Conservation (phyloP, 2,329 filamentous ascomycete genomes). For the Pezicula carpinea region DNA sequence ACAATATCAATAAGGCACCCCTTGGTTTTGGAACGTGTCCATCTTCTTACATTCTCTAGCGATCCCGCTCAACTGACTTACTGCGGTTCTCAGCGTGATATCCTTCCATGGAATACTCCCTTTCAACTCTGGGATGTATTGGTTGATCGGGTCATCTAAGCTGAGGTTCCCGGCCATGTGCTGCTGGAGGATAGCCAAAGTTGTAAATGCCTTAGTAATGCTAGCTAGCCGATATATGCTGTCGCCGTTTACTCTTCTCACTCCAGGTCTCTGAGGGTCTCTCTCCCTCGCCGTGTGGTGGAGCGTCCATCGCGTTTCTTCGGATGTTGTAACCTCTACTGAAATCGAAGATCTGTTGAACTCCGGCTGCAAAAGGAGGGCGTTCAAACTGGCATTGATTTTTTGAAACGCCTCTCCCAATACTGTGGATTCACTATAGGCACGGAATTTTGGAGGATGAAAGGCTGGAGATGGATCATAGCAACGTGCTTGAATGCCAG, state of each 20-base stretch:
- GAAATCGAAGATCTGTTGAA: not conserved
- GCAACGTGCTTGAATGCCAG: constrained; percentile 1
- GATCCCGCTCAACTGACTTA: constrained; percentile 24
- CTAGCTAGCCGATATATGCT: constrained; percentile 8
- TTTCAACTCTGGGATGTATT: constrained; percentile 16
- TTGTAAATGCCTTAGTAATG: constrained; percentile 16
- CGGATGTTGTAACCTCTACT: constrained; percentile 2
- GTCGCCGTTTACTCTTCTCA: not conserved
- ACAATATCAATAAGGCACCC: not conserved
- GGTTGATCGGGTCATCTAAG: constrained; percentile 22
- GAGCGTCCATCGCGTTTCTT: constrained; percentile 1
- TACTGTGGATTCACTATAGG: not conserved
- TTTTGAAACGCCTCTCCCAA: not conserved
- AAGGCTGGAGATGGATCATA: constrained; percentile 3
- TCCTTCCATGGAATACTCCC: constrained; percentile 19
- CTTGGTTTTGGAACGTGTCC: not conserved
- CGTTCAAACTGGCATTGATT: not conserved
- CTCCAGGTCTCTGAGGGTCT: not conserved
- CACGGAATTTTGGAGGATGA: not conserved
- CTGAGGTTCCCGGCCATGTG: constrained; percentile 22
- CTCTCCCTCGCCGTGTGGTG: constrained; percentile 5
- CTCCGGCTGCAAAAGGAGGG: not conserved
- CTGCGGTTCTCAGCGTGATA: constrained; percentile 23
- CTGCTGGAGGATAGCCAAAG: constrained; percentile 23
- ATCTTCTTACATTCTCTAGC: constrained; percentile 20